A percentile compares a stretch with the other conserved stretches of the same genome.
Conservation (phyloP, 2,329 filamentous ascomycete genomes). For the Colletotrichum eleusines region DNA sequence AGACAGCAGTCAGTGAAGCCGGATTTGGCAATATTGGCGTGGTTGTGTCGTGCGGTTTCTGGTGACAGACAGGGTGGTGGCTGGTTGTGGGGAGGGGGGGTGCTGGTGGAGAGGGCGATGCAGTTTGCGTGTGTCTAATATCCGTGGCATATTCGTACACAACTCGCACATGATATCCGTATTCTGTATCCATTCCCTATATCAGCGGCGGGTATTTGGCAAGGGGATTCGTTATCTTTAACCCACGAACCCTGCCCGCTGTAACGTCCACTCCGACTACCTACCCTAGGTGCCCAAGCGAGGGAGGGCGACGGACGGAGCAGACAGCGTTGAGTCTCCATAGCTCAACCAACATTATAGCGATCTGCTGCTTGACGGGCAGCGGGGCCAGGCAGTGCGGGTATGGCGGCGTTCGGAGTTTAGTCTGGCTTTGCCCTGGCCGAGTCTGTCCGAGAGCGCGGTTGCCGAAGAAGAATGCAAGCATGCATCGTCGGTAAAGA, state of each 20-base stretch:
- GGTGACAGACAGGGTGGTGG: constrained; percentile 15
- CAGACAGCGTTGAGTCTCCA: constrained; percentile 3
- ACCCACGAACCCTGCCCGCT: constrained; percentile 25
- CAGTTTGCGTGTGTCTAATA: constrained; percentile 37
- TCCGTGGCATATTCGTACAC: constrained; percentile 15
- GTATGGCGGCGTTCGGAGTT: background rate
- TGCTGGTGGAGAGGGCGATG: constrained; percentile 25
- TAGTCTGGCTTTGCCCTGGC: background rate
- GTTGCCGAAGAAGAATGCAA: constrained; percentile 5
- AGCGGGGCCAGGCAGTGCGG: background rate
- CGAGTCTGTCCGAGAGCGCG: background rate
- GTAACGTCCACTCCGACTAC: constrained; percentile 5
- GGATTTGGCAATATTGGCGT: constrained; percentile 14
- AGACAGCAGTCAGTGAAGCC: constrained; percentile 33
- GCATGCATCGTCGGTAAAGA: constrained; percentile 8
- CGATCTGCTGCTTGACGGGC: constrained; percentile 19
- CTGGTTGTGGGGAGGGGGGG: constrained; percentile 18
- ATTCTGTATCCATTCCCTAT: constrained; percentile 25
- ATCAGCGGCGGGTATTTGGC: constrained; percentile 18
- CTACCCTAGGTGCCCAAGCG: background rate
- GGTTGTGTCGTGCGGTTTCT: constrained; percentile 16
- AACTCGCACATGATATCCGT: background rate
- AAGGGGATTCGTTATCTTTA: constrained; percentile 31
- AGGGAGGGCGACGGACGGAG: background rate
- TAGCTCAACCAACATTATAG: constrained; percentile 19